phyloP scores from a whole-genome alignment of 148 eudicot species.

The Fagopyrum tataricum region DNA sequence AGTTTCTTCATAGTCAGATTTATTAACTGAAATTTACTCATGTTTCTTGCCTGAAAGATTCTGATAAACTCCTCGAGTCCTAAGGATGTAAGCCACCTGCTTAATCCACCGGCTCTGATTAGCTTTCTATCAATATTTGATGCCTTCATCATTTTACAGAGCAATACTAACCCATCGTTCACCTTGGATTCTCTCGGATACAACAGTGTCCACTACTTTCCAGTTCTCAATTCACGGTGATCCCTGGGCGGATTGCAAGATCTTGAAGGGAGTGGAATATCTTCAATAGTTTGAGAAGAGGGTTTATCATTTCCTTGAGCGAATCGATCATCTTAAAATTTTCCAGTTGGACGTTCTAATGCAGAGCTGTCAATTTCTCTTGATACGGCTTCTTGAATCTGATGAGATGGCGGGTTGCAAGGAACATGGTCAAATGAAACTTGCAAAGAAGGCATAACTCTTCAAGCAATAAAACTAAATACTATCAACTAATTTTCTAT shows the following conservation, averaged over 20 bases:
- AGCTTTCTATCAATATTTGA: conserved; percentile 67
- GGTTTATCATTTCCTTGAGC: conserved; percentile 25
- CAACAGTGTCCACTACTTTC: conserved; percentile 15
- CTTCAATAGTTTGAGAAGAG: conserved; percentile 20
- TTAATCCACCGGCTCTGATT: conserved; percentile 68
- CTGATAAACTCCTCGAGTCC: conserved; percentile 62
- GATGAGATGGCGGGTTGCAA: conserved; percentile 25
- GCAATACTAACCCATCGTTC: conserved; percentile 18
- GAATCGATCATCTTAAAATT: conserved; percentile 13
- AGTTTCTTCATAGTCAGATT: conserved; percentile 79
- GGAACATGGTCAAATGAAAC: conserved; percentile 19
- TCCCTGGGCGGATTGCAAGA: conserved; percentile 14
- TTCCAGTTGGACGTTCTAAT: conserved; percentile 19
- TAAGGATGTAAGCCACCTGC: conserved; percentile 61
- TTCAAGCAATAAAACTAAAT: too few relatives aligned
- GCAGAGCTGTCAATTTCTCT: conserved; percentile 16
- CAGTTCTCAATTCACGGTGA: conserved; percentile 21
- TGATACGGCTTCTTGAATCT: conserved; percentile 16
- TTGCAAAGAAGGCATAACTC: conserved; percentile 61
- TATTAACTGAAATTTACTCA: conserved; percentile 58
- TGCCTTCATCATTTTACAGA: conserved; percentile 51
- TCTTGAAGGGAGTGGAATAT: conserved; percentile 21
- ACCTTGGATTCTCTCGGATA: conserved; percentile 13
- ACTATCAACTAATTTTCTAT: too few relatives aligned
- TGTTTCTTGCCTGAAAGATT: conserved; percentile 39